Base-by-base conservation (phyloP, 352 stramenopile genomes). In the Thraustochytrium sp. region DNA sequence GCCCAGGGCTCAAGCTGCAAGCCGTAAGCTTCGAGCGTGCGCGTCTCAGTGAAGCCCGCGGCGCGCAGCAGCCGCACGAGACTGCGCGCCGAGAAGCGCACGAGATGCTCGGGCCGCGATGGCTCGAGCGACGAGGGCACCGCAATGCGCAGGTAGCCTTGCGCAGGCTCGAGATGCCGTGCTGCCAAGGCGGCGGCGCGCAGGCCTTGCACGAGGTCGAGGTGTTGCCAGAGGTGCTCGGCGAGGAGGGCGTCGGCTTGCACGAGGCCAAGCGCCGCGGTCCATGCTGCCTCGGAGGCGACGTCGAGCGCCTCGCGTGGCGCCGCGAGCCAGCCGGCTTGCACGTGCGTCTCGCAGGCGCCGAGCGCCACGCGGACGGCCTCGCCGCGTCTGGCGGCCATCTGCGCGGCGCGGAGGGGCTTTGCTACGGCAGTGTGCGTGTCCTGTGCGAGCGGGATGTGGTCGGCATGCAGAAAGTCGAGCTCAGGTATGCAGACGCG, bases 141-240 rank as follows among this genome's bases (percentile, higher is more conserved):
- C 18, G 65, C 65, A 29, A 77, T 5, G 13, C 65, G 65, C 9
- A 77, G 31, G 46, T 77, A 77, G 34, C 59, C 59, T 16, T 49
- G 36, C 23, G 13, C 36, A 2, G 34, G 29, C 36, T 72, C 40
- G 59, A 72, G 59, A 72, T 72, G n/a, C 26, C 40, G 59, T 16
- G 59, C 59, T 5, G 59, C 59, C 23, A 72, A 98, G 86, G 94
- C 98, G 68, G 97, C 97, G 65, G 98, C 99, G 84, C 97, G 97
- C 46, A 95, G 96, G 16, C 59, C 3, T 13, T 44, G 21, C 8
- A 72, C 2, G 26, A 72, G 9, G 40, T 72, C 59, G 40, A 72
- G 40, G 26, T 72, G 59, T 31, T 72, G 26, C 59, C 59, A 72
- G 26, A 72, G 26, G 59, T 72, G 59, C 36, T 72, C 59, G 16